These are phyloP conservation scores for Vitis amurensis DNA, from an alignment of 164 flowering plant species.

Conservation along the genomic window DNA sequence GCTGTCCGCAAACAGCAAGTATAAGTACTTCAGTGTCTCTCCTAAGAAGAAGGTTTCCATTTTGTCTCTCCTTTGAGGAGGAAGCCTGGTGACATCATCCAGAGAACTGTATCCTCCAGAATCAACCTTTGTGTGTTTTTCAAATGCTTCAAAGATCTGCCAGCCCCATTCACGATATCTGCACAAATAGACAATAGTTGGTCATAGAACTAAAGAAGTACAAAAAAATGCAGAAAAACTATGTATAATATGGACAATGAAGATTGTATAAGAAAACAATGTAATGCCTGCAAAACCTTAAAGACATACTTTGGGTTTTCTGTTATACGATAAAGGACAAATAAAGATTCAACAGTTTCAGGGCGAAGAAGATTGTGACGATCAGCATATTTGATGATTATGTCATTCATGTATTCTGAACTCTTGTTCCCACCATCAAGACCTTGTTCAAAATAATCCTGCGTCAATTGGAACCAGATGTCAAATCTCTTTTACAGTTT, in stretches of 20 bases:
- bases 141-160: conserved; percentile 93
- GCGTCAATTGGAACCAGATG: conserved; percentile 24
- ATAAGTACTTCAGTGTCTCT: conserved; percentile 87
- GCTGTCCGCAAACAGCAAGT: conserved; percentile 73
- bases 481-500: conserved; percentile 6
- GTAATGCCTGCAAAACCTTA: background rate
- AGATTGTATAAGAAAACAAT: background rate
- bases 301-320: conserved; percentile 75
- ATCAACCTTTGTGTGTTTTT: conserved; percentile 73
- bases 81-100: conserved; percentile 79
- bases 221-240: background rate
- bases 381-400: conserved; percentile 77
- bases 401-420: conserved; percentile 72
- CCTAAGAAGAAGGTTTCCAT: conserved; percentile 98
- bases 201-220: background rate
- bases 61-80: conserved; percentile 88
- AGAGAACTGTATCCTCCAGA: conserved; percentile 90
- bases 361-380: conserved; percentile 97
- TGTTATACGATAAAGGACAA: conserved; percentile 83
- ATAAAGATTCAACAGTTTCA: conserved; percentile 95
- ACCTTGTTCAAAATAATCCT: conserved; percentile 73
- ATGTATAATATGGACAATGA: background rate
- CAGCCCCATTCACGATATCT: conserved; percentile 98
- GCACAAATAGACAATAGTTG: conserved; percentile 18
- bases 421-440: conserved; percentile 89